phyloP scores from a whole-genome alignment of 306 rosid genomes.

The Rubus parviflorus region DNA sequence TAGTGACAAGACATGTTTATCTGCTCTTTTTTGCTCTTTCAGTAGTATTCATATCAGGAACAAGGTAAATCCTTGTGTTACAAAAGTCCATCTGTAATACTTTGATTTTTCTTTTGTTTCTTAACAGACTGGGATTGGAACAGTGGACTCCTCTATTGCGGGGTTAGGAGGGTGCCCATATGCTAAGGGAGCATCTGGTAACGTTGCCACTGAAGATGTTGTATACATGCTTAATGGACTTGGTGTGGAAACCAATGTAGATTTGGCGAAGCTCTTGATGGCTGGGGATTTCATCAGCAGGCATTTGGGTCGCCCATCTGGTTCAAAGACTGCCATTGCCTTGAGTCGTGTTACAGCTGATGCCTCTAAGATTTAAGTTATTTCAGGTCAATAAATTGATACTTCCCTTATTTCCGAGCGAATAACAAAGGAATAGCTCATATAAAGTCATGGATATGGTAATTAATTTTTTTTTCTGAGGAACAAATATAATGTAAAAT shows the following conservation, averaged over 20 bases:
- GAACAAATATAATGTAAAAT: too few relatives aligned
- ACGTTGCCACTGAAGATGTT: constrained; percentile 89
- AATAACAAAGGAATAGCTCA: too few relatives aligned
- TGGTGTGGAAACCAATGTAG: constrained; percentile 72
- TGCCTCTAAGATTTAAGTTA: constrained; percentile 55
- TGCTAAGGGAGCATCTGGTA: constrained; percentile 75
- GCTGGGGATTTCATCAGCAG: constrained; percentile 85
- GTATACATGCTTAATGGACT: constrained; percentile 87
- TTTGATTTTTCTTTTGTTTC: neutral
- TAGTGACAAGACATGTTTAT: too few relatives aligned
- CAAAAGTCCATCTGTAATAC: too few relatives aligned
- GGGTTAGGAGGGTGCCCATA: constrained; percentile 75
- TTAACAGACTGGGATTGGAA: constrained; percentile 66
- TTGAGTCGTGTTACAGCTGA: constrained; percentile 54
- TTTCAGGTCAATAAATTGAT: constrained; percentile 8
- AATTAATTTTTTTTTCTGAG: too few relatives aligned
- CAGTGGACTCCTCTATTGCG: constrained; percentile 52
- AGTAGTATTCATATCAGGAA: too few relatives aligned
- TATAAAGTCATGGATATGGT: too few relatives aligned
- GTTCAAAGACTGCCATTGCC: constrained; percentile 80
- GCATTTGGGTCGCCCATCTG: constrained; percentile 67
- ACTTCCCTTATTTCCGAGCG: neutral
- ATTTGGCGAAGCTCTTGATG: constrained; percentile 64
- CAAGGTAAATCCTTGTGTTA: too few relatives aligned
- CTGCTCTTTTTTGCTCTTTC: too few relatives aligned